Base-by-base conservation (phyloP, 805 yeast species). In the Wickerhamiella azyma region DNA sequence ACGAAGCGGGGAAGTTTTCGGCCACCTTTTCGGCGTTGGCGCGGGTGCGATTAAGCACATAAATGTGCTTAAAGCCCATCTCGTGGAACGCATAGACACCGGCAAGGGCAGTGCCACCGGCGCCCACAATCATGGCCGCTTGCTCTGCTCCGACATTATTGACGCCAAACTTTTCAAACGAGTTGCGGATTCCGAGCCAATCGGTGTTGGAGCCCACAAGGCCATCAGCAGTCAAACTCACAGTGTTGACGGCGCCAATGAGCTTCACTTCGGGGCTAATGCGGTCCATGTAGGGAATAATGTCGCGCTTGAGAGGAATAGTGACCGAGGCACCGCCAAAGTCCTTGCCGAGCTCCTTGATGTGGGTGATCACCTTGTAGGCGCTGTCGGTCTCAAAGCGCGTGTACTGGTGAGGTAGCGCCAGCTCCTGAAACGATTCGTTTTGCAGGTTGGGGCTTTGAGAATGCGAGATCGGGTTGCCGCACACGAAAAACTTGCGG, bases 281-380 rank as follows among this genome's bases (percentile, higher is more conserved):
- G 49, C 74, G 79, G 50, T 70, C 69, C 52, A 81, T 71, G 52
- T 75, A 73, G 53, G 77, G 69, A 66, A 83, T 77, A 51, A 89
- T 78, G 48, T 81, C 94, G 46, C 85, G 59, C 61, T 92, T 92
- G 59, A 89, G 69, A 3, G 99, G 99, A 59, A 89, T 89, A 1
- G 98, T 92, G 7, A 92, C 85, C 5, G 94, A 88, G 51, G 83
- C 77, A n/a, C 98, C 99, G 40, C 97, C 97, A 57, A 92, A 81
- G 8, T 66, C 58, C 8, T 44, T 18, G 1, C 63, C 64, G 13
- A 74, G 62, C 16, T 61, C 61, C 48, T 76, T 66, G 46, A 86
- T 60, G 39, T 71, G 63, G 10, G 68, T 65, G 42, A 69, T 68
- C 24, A 84, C 88, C 41, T 68, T 70, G 2, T 59, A 58, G 9